phyloP scores from a whole-genome alignment of 176 grass and related monocot species.

The Oryza longistaminata region DNA sequence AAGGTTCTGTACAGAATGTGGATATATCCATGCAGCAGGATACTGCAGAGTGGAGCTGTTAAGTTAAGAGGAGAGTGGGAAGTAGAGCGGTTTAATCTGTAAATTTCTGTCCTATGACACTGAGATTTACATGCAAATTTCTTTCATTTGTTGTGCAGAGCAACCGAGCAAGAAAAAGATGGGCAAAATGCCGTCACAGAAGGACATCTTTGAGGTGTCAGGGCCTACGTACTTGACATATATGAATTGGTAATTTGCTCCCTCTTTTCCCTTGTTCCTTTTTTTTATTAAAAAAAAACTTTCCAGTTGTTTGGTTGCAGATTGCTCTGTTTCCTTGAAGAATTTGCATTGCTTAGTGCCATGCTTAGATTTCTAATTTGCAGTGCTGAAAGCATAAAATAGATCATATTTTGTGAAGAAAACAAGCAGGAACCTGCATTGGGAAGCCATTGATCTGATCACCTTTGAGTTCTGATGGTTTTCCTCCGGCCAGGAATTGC shows the following conservation, averaged over 20 bases:
- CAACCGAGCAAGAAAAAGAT: conserved; percentile 20
- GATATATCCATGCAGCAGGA: not conserved
- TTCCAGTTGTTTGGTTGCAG: no score
- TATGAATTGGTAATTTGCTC: conserved; percentile 58
- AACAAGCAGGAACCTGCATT: not conserved
- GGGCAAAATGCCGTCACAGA: conserved; percentile 45
- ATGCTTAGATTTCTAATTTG: not conserved
- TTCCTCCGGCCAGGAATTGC: conserved; percentile 50
- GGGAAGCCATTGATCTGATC: conserved; percentile 14
- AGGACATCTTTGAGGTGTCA: conserved; percentile 60
- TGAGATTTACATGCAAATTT: not conserved
- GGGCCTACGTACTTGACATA: conserved; percentile 55
- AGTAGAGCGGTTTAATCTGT: not conserved
- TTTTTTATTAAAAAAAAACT: no score
- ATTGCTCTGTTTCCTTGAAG: no score
- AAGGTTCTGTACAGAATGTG: not conserved
- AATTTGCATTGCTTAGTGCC: no score
- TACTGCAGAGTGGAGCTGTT: not conserved
- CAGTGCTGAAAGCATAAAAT: not conserved
- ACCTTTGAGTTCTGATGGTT: not conserved
- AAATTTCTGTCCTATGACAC: not conserved
- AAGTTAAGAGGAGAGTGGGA: not conserved
- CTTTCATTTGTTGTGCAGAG: conserved; percentile 17
- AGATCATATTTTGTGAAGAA: not conserved
- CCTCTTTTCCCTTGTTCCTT: no score